Percentiles rank a stretch among this genome's conserved stretches.
Conservation (phyloP, 2,329 filamentous ascomycete species). For the Lithohypha guttulata region DNA sequence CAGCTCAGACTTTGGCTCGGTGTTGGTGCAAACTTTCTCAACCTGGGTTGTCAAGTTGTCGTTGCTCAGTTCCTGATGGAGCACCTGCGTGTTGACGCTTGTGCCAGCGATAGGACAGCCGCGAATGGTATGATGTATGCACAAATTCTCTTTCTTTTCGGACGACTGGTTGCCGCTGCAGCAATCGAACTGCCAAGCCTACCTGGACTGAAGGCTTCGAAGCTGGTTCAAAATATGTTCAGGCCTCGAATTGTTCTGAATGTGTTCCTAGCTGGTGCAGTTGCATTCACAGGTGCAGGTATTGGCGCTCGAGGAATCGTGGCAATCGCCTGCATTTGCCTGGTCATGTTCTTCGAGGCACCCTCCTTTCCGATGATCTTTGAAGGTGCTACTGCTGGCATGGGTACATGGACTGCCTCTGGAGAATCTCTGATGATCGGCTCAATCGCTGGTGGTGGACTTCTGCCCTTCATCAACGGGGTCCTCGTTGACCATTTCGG, state of each 20-base stretch:
- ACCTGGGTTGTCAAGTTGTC: conserved; percentile 59
- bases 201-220: background rate
- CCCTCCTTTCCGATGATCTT: conserved; percentile 76
- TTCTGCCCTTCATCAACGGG: conserved; percentile 18
- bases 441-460: conserved; percentile 18
- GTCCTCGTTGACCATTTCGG: conserved; percentile 15
- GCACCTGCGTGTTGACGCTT: conserved; percentile 51
- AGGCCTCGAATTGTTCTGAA: conserved; percentile 62
- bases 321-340: conserved; percentile 47
- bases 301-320: conserved; percentile 38
- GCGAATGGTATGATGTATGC: conserved; percentile 64
- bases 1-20: conserved; percentile 68
- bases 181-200: conserved; percentile 37
- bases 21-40: conserved; percentile 65
- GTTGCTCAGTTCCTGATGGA: conserved; percentile 60
- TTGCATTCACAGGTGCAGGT: conserved; percentile 46
- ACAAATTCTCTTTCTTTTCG: conserved; percentile 60
- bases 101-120: conserved; percentile 44
- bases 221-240: conserved; percentile 31
- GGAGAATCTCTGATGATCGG: conserved; percentile 20
- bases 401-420: conserved; percentile 19
- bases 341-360: conserved; percentile 71
- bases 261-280: conserved; percentile 51
- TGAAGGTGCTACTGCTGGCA: conserved; percentile 25
- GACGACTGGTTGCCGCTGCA: conserved; percentile 56